These are phyloP conservation scores for Fusarium sp. DNA, from an alignment of 2,329 filamentous ascomycete species.

Conservation along the genomic window DNA sequence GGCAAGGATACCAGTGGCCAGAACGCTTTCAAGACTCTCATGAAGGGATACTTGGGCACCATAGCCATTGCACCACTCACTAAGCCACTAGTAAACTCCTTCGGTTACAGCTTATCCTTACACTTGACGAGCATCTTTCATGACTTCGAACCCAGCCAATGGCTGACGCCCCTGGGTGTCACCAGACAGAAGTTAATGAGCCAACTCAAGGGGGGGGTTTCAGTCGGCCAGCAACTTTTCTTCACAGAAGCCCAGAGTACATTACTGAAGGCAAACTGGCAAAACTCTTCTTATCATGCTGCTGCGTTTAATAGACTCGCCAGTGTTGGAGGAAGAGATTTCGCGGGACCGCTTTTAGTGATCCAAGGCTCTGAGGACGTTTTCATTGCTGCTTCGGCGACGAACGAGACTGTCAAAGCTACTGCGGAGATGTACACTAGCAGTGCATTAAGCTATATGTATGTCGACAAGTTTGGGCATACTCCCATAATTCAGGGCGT, in stretches of 20 bases:
- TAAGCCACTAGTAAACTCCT: neutral
- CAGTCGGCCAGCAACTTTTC: conserved; percentile 9
- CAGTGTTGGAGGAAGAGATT: neutral
- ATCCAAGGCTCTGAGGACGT: conserved; percentile 5
- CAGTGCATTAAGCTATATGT: neutral
- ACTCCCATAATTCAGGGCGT: conserved; percentile 7
- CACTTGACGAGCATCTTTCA: conserved; percentile 16
- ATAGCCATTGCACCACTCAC: conserved; percentile 27
- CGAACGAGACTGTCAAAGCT: neutral
- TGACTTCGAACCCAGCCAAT: conserved; percentile 27
- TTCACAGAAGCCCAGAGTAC: neutral
- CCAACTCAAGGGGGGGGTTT: conserved; percentile 13
- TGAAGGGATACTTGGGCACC: conserved; percentile 25
- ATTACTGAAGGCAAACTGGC: neutral
- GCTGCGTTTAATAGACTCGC: conserved; percentile 15
- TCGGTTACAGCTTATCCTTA: conserved; percentile 5
- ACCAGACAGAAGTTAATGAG: conserved; percentile 8
- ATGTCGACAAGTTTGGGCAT: conserved; percentile 3
- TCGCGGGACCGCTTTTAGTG: conserved; percentile 4
- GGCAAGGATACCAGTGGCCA: conserved; percentile 17
- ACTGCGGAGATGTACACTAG: accelerated
- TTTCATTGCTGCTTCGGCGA: neutral
- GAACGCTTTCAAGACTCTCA: neutral
- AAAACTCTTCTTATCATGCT: conserved; percentile 14
- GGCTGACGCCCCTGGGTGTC: conserved; percentile 31